A percentile compares a stretch with the other conserved stretches of the same genome.
Conservation (phyloP, 108 stramenopile genomes). For the Fragilaria crotonensis region DNA sequence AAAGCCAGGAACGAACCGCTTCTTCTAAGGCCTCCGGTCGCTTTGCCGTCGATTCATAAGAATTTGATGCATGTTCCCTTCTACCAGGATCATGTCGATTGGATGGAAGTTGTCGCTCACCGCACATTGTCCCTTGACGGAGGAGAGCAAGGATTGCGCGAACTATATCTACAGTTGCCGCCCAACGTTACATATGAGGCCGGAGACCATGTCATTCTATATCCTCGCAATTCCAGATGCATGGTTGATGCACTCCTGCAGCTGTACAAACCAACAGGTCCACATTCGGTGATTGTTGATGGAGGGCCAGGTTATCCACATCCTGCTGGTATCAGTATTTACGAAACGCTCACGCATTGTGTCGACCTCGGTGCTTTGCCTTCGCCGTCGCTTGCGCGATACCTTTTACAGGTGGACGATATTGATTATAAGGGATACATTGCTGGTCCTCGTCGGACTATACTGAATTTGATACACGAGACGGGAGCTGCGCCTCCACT, state of each 20-base stretch:
- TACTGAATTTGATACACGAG: slow-evolving; percentile 38
- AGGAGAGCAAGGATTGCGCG: slow-evolving; percentile 44
- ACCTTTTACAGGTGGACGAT: slow-evolving; percentile 32
- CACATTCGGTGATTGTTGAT: slow-evolving; percentile 33
- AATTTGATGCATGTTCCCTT: too few relatives aligned
- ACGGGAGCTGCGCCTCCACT: slow-evolving; percentile 13
- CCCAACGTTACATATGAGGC: slow-evolving; percentile 25
- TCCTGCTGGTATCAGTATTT: slow-evolving; percentile 45
- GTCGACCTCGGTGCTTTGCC: slow-evolving; percentile 46
- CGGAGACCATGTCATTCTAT: slow-evolving; percentile 60
- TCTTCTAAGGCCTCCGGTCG: too few relatives aligned
- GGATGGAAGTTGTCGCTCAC: slow-evolving; percentile 36
- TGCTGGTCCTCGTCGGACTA: slow-evolving; percentile 41
- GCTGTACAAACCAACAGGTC: slow-evolving; percentile 42
- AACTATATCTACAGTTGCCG: slow-evolving; percentile 29
- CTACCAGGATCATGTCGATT: too few relatives aligned
- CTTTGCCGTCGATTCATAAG: too few relatives aligned
- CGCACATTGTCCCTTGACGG: slow-evolving; percentile 22
- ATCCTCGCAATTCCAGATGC: slow-evolving; percentile 49
- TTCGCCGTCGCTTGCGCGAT: slow-evolving; percentile 48
- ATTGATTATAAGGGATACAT: slow-evolving; percentile 54
- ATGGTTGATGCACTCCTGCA: slow-evolving; percentile 41
- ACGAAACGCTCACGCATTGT: slow-evolving; percentile 58
- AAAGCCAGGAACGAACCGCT: slow-evolving; percentile 21
- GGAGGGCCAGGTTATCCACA: slow-evolving; percentile 35